Evolutionary conservation across 768 basidiomycete genomes (phyloP), one percentile per base, ranked within the genome.

Genomic region (Boletus sp.): DNA sequence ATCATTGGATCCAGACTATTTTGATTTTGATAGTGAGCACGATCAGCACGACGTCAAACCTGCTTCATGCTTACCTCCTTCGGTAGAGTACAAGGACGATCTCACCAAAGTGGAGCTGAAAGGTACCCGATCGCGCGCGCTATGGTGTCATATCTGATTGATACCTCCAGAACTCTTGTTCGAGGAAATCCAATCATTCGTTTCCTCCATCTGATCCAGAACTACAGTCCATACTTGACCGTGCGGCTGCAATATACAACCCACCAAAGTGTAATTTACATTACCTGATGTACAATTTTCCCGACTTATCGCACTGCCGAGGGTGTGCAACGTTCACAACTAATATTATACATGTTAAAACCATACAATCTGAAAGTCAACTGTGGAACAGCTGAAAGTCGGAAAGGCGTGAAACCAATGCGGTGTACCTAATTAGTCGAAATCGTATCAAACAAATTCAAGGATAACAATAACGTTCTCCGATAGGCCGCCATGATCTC

Each of bases 1-100:
- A 41, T 86, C 90, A 10, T 81, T 97, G 45, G 87, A 86, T 66
- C 84, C 92, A 0, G 81, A 83, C 45, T 97, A 94, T 74, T 97
- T 97, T 72, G 89, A 93, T 63, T 96, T 95, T 66, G 94, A 97
- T 71, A 77, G 85, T 89, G 67, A 71, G 86, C 73, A 15, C 20
- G 9, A 41, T 39, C 40, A 35, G 47, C 47, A 42, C 37, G 29
- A 40, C 39, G 29, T 49, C 50, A 7, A 12, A 37, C 14, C 14
- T 28, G 12, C 4, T 53, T 50, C 56, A 40, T 64, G 56, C 33
- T 57, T 48, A 51, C 52, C 4, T 53, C 41, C 50, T 51, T 54
- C 20, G n/a, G 10, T 62, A 86, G 82, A 84, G 57, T 80, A 84
- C 68, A 87, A 91, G 73, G 89, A 90, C 36, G 81, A 86, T 52